Evolutionary conservation across 257 asterid species (phyloP), one percentile per base, ranked within the genome.

Genomic region (Apocynum venetum): DNA sequence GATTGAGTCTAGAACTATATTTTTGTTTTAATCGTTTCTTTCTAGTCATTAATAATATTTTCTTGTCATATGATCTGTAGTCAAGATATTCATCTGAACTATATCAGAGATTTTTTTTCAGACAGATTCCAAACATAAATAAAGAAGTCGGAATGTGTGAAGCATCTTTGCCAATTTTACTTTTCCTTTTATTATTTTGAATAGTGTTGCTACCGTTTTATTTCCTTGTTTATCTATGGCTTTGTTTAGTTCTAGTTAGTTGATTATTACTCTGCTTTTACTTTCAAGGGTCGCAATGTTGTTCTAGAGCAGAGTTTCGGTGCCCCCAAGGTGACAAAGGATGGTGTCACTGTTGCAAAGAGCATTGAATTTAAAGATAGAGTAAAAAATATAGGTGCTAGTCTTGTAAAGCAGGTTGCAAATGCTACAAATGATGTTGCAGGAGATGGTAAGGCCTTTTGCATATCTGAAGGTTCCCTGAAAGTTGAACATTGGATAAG

Each of bases 361-460:
- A 81, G 83, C 67, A 80, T 84, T 46, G 92, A 86, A 76, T 86
- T 88, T 80, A 80, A 84, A 73, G 89, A 86, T 82, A 86, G 73
- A 84, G 78, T 88, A 6, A 84, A 82, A 82, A 86, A 86, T 79
- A 76, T 88, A 78, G 92, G 92, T 68, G 92, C 92, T 13, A 88
- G 86, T 84, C 92, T 88, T 41, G 90, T 88, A 31, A 88, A 88
- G 65, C 87, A 86, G 76, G 92, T 88, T 49, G 90, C 90, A 13
- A 86, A 86, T 83, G 90, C 90, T 65, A 88, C 92, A 49, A 88
- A 88, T 80, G 92, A 88, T 81, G 88, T 69, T 77, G 92, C 92
- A 71, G 92, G 92, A 35, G 92, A 88, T 76, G 90, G 90, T 86
- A 77, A 80, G 77, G 55, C 20, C 43, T 55, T 31, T 17, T 43